Evolutionary conservation across 2,329 filamentous ascomycete genomes (phyloP), one percentile per base, ranked within the genome.

Genomic region (Diaporthe sp.): DNA sequence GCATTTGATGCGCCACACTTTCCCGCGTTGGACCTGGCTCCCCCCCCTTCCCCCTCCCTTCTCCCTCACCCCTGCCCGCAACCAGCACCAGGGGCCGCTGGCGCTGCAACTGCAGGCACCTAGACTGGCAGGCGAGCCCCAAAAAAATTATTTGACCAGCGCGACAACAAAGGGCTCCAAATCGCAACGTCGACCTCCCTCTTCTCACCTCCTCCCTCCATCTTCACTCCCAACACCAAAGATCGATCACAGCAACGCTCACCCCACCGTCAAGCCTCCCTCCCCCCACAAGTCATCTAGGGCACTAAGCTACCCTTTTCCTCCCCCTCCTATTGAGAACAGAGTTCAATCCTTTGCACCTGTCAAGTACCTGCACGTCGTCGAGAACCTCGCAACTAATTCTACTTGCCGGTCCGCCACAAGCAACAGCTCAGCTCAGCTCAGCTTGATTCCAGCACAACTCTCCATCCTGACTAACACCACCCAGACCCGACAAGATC

Each of bases 221-320:
- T 81, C 80, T 82, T 81, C 79, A 80, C 78, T 78, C 79, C 76
- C 75, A 78, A 76, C 74, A 75, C 50, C 73, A 73, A 82, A 80
- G 78, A 83, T 81, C 81, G 80, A 80, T 80, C 79, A 78, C 74
- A 78, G 76, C 76, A 77, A 77, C 82, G 81, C 81, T 82, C 84
- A 85, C 83, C 84, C 83, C 82, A 68, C 72, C 77, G 76, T 78
- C 77, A 79, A 78, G 76, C 77, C 79, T 79, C 78, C 78, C 81
- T 77, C 77, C 79, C 78, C 78, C 81, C 61, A 70, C 83, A 81
- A 81, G 82, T 81, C 85, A 85, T 92, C 93, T 95, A 95, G 94
- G 94, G 94, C 94, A 94, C 93, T 86, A 91, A 95, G 94, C 94
- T 94, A 95, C 94, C 94, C 94, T 95, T 88, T 85, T 84, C 86